Conservation (phyloP, 192 early-diverging fungal genomes). For the Lobosporangium transversale region DNA sequence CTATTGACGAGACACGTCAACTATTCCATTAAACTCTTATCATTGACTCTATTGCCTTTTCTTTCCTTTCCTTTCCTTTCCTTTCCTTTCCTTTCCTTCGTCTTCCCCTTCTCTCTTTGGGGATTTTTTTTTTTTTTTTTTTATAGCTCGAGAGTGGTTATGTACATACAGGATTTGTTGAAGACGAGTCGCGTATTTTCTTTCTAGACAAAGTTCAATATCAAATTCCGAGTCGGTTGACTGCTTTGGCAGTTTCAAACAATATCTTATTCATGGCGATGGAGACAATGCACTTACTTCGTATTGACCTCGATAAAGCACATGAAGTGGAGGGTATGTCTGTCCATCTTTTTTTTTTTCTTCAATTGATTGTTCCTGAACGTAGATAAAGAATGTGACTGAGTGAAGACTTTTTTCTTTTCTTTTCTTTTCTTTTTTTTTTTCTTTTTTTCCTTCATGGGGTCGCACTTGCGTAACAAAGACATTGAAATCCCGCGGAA, state of each 20-base stretch:
- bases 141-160: constrained; percentile 66
- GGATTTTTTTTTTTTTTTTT: neutral
- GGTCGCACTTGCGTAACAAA: too few relatives aligned
- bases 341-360: neutral
- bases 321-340: constrained; percentile 77
- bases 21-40: too few relatives aligned
- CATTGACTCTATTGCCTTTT: neutral
- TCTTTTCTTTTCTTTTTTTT: neutral
- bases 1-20: too few relatives aligned
- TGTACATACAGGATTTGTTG: constrained; percentile 61
- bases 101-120: too few relatives aligned
- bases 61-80: constrained; percentile 1
- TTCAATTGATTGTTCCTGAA: too few relatives aligned
- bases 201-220: constrained; percentile 91
- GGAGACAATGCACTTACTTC: constrained; percentile 76
- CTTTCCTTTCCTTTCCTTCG: too few relatives aligned
- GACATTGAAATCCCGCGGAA: constrained; percentile 79
- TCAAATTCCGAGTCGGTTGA: constrained; percentile 79
- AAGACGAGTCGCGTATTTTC: constrained; percentile 72
- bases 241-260: constrained; percentile 82
- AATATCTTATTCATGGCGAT: constrained; percentile 86
- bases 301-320: constrained; percentile 90
- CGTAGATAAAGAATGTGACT: too few relatives aligned
- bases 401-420: too few relatives aligned
- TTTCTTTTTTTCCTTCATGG: neutral